Conservation (phyloP, 2,329 filamentous ascomycete species). For the Epichloe aotearoae region DNA sequence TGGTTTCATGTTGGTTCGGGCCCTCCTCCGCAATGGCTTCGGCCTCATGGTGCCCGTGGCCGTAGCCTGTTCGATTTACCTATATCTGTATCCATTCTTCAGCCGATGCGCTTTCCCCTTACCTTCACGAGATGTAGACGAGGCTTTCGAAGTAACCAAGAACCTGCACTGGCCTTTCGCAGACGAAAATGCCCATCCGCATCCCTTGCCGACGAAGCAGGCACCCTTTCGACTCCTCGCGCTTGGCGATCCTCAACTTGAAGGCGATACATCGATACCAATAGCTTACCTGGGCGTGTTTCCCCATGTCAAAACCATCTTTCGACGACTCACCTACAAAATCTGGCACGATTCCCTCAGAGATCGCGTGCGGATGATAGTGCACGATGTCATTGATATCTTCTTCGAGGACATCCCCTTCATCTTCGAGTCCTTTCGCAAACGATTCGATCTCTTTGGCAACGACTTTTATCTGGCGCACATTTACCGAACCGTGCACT, state of each 20-base stretch:
- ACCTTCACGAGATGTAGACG: constrained; percentile 22
- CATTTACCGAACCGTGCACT: constrained; percentile 70
- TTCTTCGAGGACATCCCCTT: constrained; percentile 55
- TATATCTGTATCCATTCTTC: constrained; percentile 81
- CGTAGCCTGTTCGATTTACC: constrained; percentile 56
- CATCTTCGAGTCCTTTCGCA: constrained; percentile 54
- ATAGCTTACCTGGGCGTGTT: constrained; percentile 38
- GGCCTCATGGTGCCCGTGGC: constrained; percentile 47
- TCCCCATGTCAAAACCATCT: constrained; percentile 36
- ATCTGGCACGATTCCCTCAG: constrained; percentile 32
- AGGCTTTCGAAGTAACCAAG: constrained; percentile 24
- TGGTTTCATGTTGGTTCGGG: constrained; percentile 39
- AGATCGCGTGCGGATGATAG: constrained; percentile 36
- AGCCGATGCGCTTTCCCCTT: constrained; percentile 68
- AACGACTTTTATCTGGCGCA: constrained; percentile 94
- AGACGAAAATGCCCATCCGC: constrained; percentile 10
- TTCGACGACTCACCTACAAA: constrained; percentile 34
- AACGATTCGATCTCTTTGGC: constrained; percentile 75
- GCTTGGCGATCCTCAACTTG: constrained; percentile 83
- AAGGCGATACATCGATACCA: constrained; percentile 78
- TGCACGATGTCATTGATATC: constrained; percentile 49
- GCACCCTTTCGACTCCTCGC: constrained; percentile 80
- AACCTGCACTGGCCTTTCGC: constrained; percentile 28
- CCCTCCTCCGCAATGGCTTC: constrained; percentile 42
- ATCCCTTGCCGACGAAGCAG: constrained; percentile 14